Base-by-base conservation (phyloP, 2,329 filamentous ascomycete genomes). In the Pseudogymnoascus sp. region DNA sequence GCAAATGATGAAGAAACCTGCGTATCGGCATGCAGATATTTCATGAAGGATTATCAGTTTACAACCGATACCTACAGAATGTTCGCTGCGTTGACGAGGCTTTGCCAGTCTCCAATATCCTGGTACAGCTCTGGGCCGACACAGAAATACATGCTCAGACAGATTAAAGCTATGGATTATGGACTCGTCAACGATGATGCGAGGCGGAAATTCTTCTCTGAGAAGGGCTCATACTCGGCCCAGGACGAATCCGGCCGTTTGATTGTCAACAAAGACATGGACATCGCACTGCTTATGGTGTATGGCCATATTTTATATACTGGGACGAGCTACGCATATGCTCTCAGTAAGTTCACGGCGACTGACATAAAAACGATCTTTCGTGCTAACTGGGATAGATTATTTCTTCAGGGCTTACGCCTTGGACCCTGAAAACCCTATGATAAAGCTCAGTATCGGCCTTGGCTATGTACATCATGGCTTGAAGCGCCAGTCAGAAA, bases 281-380 rank as follows among this genome's bases (percentile, higher is more conserved):
- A 97, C 71, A 83, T 91, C 6, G 88, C 87, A 25, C 79, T 97
- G 8, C 81, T 99, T 11, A 88, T 92, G 72, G 81, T 96, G 0
- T 97, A 97, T 70, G 94, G 90, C 0, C 90, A 97, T 70, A 91
- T 97, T 63, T 80, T 97, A 4, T 91, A 91, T 68, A 87, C 87
- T 0, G 91, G 90, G 2, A 90, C 87, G 58, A 91, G 87, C 66
- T 96, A 94, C 74, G 85, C 86, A 12, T 90, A 88, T 68, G 90
- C 94, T 0, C 76, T 97, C 35, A 92, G 87, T 85, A 75, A 66
- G 76, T 58, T 33, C 35, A 28, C 15, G 38, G 30, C 28, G 14
- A 20, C 33, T 37, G 25, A 12, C 9, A 53, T 22, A 4, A 12
- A 2, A 12, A 39, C 30, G 2, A 53, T 15, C 36, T 61, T 57